Evolutionary conservation across 805 yeast genomes (phyloP), one percentile per base, ranked within the genome.

Genomic region (Candida coleopterorum): DNA sequence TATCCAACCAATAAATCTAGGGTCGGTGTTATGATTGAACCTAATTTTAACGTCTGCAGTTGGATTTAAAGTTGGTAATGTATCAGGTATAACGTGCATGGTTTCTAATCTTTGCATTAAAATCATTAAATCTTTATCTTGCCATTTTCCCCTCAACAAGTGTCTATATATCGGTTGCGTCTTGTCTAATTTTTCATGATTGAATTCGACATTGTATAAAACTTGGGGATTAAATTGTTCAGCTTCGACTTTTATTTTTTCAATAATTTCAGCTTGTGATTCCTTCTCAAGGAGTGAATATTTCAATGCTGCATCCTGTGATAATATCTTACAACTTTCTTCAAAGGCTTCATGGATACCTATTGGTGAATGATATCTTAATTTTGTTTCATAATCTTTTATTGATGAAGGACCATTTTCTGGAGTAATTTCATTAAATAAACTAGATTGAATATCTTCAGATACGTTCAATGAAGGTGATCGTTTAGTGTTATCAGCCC

Each of bases 21-120:
- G 67, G n/a, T 48, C 46, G 29, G 53, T 48, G 43, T 77, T 78
- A 52, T 80, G 85, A 4, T 88, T 81, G 54, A 89, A 89, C 60
- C 78, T 79, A 30, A 93, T 52, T 30, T 75, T 69, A 5, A 90
- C 85, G 35, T 84, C 87, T 12, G 77, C 90, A 44, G 71, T 64
- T 14, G 97, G 97, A 8, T 74, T 80, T 39, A 93, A 60, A 2
- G 97, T 88, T 18, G 97, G 93, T 58, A 93, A 56, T 3, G 97
- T 89, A 56, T 93, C 98, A 11, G 98, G 98, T 41, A 93, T 85
- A 29, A 86, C 86, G 29, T 74, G 74, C 47, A 87, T 64, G 39
- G 83, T 79, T 63, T 93, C 98, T 37, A 93, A 62, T 66, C 97
- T 79, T 65, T 93, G 97, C 93, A 93, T 86, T 36, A 81, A 67